Evolutionary conservation across 1,139 yeast genomes (phyloP).

Genomic region (Magnusiomyces fungicola): DNA sequence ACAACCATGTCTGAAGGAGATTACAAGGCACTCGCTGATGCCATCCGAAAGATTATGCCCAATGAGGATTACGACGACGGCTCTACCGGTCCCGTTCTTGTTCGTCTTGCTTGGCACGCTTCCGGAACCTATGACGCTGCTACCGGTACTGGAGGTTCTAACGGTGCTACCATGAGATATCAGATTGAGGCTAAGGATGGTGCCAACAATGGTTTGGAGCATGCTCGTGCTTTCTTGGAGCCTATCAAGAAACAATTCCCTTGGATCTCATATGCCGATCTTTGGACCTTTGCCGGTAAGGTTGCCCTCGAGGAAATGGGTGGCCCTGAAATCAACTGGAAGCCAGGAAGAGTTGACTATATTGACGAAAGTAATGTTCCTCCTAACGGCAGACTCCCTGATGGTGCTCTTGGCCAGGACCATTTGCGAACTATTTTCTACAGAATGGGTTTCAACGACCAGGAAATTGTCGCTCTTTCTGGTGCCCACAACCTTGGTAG

Average conservation of each 20-base stretch:
- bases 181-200: constrained; percentile 40
- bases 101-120: constrained; percentile 66
- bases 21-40: constrained; percentile 73
- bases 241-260: constrained; percentile 51
- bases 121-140: constrained; percentile 55
- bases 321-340: constrained; percentile 54
- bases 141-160: constrained; percentile 57
- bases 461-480: constrained; percentile 53
- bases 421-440: constrained; percentile 50
- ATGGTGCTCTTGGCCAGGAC: constrained; percentile 45
- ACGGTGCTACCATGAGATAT: constrained; percentile 60
- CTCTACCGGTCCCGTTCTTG: constrained; percentile 55
- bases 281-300: constrained; percentile 60
- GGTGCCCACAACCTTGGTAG: constrained; percentile 66
- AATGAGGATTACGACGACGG: constrained; percentile 71
- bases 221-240: constrained; percentile 50
- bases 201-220: constrained; percentile 54
- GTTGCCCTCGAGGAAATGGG: constrained; percentile 55
- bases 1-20: constrained; percentile 26
- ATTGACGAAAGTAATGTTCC: constrained; percentile 46
- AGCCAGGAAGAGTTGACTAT: constrained; percentile 57
- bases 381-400: constrained; percentile 55
- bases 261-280: constrained; percentile 55
- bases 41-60: constrained; percentile 63
- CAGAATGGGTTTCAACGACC: constrained; percentile 57